Conservation (phyloP, 2,329 filamentous ascomycete species). For the Lizonia empirigonia region DNA sequence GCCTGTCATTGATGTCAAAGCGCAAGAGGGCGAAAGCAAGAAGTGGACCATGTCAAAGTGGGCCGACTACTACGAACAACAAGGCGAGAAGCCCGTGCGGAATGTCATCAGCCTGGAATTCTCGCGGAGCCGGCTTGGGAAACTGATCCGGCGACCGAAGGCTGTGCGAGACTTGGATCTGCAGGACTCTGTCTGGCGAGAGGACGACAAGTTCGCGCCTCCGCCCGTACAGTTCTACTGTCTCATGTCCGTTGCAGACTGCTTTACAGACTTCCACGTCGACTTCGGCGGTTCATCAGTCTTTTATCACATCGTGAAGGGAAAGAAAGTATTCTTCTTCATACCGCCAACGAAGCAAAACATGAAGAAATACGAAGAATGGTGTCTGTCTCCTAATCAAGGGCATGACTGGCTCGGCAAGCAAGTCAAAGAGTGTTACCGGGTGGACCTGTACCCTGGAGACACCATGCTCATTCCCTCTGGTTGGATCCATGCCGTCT, state of each 20-base stretch:
- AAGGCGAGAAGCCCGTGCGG: conserved; percentile 65
- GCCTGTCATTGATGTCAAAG: conserved; percentile 73
- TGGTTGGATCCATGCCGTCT: conserved; percentile 74
- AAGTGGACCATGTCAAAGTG: conserved; percentile 69
- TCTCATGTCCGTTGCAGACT: conserved; percentile 73
- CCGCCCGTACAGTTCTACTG: conserved; percentile 72
- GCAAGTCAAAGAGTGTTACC: conserved; percentile 69
- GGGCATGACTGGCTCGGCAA: conserved; percentile 69
- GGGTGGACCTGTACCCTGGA: conserved; percentile 68
- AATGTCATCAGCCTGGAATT: conserved; percentile 74
- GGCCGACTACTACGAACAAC: conserved; percentile 71
- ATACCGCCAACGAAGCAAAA: conserved; percentile 71
- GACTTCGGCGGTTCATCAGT: conserved; percentile 74
- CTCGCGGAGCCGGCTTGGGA: conserved; percentile 66
- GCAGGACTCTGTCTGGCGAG: conserved; percentile 62
- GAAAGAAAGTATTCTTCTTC: conserved; percentile 74
- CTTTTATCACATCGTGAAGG: conserved; percentile 72
- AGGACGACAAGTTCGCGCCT: conserved; percentile 61
- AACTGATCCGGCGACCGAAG: conserved; percentile 66
- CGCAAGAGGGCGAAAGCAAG: conserved; percentile 68
- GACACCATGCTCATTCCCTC: conserved; percentile 75
- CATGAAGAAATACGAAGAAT: conserved; percentile 72
- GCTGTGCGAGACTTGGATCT: conserved; percentile 68
- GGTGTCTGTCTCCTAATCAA: conserved; percentile 70
- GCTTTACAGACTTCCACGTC: conserved; percentile 74